These are phyloP conservation scores for Lophiostoma macrostomum DNA, from an alignment of 495 filamentous ascomycete species.

Conservation along the genomic window DNA sequence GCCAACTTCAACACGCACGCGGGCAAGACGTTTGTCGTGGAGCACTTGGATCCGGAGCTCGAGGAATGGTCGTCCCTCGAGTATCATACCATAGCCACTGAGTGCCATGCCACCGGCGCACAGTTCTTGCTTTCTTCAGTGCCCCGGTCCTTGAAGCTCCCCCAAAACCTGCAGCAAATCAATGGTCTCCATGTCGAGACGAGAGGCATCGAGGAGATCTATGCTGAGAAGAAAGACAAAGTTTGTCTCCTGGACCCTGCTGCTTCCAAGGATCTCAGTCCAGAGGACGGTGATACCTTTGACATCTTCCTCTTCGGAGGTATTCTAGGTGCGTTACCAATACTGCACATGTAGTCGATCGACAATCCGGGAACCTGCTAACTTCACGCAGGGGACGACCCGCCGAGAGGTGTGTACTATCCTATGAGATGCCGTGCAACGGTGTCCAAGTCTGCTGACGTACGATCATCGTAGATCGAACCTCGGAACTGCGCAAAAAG, in stretches of 20 bases:
- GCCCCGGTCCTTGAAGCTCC: slow-evolving; percentile 62
- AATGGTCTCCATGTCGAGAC: slow-evolving; percentile 64
- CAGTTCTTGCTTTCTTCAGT: slow-evolving; percentile 85
- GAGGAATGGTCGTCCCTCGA: slow-evolving; percentile 92
- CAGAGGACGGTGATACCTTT: slow-evolving; percentile 77
- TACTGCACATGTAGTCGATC: background rate
- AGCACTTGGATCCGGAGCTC: slow-evolving; percentile 89
- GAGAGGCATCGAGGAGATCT: slow-evolving; percentile 74
- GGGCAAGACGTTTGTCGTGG: slow-evolving; percentile 74
- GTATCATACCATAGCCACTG: slow-evolving; percentile 78
- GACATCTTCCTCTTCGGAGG: slow-evolving; percentile 94
- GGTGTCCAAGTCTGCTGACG: slow-evolving; percentile 28
- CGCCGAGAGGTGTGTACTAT: slow-evolving; percentile 72
- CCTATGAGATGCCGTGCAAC: background rate
- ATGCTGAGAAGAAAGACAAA: slow-evolving; percentile 59
- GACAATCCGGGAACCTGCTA: slow-evolving; percentile 11
- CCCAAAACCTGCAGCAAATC: slow-evolving; percentile 56
- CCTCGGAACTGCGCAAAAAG: slow-evolving; percentile 86
- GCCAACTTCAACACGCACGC: slow-evolving; percentile 16
- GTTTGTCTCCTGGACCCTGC: slow-evolving; percentile 89
- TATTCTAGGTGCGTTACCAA: slow-evolving; percentile 71
- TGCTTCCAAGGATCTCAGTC: slow-evolving; percentile 72
- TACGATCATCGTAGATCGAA: slow-evolving; percentile 63
- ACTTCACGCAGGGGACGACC: slow-evolving; percentile 73
- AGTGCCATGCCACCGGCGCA: slow-evolving; percentile 65